These are phyloP conservation scores for Diplodia intermedia DNA, from an alignment of 2,329 filamentous ascomycete genomes.

Conservation along the genomic window DNA sequence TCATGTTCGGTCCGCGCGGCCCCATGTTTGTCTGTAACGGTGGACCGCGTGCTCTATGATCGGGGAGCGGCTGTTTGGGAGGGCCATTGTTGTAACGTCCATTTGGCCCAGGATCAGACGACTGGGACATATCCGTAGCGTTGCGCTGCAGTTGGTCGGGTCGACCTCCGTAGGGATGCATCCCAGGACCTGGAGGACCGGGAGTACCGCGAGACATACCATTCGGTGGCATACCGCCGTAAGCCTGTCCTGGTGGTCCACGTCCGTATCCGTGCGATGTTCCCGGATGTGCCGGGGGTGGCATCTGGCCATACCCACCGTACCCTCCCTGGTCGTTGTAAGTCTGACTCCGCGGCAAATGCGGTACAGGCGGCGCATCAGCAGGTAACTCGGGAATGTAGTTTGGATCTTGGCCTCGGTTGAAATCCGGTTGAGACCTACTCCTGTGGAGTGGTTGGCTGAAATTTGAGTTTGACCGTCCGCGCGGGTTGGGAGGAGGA, in stretches of 20 bases:
- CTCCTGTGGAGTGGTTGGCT: slow-evolving; percentile 59
- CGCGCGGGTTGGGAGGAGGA: slow-evolving; percentile 16
- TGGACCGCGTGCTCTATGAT: slow-evolving; percentile 32
- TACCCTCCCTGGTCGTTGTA: slow-evolving; percentile 33
- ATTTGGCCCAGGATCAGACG: slow-evolving; percentile 25
- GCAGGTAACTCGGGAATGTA: slow-evolving; percentile 73
- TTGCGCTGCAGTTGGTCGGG: slow-evolving; percentile 44
- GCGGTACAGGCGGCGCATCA: slow-evolving; percentile 59
- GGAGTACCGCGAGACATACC: slow-evolving; percentile 29
- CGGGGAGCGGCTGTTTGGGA: slow-evolving; percentile 27
- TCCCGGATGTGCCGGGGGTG: slow-evolving; percentile 13
- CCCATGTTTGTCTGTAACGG: slow-evolving; percentile 20
- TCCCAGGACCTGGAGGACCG: slow-evolving; percentile 28
- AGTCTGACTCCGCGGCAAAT: slow-evolving; percentile 60
- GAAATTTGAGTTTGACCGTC: slow-evolving; percentile 34
- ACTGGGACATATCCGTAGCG: slow-evolving; percentile 40
- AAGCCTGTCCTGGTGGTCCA: slow-evolving; percentile 31
- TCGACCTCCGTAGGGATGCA: slow-evolving; percentile 35
- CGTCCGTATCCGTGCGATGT: slow-evolving; percentile 18
- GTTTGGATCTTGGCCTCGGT: slow-evolving; percentile 42
- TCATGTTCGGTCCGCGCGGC: slow-evolving; percentile 38
- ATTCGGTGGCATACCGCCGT: slow-evolving; percentile 10
- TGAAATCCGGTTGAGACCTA: slow-evolving; percentile 71
- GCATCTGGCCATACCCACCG: slow-evolving; percentile 41
- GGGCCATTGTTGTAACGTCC: slow-evolving; percentile 24